phyloP scores from a whole-genome alignment of 1,284 basidiomycete genomes.

The Fomitiporia mediterranea region DNA sequence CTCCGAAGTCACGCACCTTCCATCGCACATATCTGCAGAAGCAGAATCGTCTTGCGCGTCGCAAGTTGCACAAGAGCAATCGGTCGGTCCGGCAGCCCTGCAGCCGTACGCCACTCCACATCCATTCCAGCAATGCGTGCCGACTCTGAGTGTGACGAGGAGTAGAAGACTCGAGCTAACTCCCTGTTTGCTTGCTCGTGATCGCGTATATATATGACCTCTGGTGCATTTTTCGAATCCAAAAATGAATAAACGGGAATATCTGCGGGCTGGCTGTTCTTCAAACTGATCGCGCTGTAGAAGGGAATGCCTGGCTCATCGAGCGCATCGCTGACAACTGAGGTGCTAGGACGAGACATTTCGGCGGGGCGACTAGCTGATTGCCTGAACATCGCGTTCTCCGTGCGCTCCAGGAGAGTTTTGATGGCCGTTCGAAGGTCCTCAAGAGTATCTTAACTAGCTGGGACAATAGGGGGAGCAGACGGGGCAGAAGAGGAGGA shows the following conservation, averaged over 20 bases:
- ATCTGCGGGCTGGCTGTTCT: neutral
- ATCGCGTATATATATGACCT: neutral
- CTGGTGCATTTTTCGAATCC: neutral
- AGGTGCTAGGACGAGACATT: no score
- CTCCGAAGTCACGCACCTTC: constrained; percentile 35
- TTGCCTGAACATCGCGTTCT: neutral
- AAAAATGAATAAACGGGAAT: neutral
- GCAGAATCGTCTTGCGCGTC: constrained; percentile 44
- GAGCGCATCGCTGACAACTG: no score
- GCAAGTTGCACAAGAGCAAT: constrained; percentile 70
- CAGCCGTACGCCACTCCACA: constrained; percentile 68
- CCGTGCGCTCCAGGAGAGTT: neutral
- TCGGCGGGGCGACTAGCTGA: no score
- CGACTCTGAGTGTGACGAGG: no score
- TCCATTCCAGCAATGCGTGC: constrained; percentile 57
- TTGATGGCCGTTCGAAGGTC: neutral
- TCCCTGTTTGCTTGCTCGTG: neutral
- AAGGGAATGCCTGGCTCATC: neutral
- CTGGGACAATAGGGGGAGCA: no score
- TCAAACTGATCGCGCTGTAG: neutral
- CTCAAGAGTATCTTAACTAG: neutral
- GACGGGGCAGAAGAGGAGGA: no score
- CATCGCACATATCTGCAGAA: constrained; percentile 64
- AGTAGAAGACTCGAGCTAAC: neutral
- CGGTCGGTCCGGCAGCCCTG: constrained; percentile 46